These are phyloP conservation scores for Talaromyces sp. DNA, from an alignment of 2,329 filamentous ascomycete species.

Conservation along the genomic window DNA sequence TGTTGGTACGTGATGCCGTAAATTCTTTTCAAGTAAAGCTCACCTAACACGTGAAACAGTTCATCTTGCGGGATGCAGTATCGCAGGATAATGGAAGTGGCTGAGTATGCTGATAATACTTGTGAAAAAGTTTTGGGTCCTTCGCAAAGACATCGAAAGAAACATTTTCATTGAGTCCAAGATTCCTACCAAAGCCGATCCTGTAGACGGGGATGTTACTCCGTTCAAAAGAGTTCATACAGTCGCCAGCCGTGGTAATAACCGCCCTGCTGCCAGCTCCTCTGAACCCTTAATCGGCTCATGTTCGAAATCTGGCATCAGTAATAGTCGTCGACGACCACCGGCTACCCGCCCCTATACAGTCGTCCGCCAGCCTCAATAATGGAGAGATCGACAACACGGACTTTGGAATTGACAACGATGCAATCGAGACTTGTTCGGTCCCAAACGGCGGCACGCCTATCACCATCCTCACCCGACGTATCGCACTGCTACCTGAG, in stretches of 20 bases:
- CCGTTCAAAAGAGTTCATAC: not conserved
- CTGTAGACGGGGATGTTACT: not conserved
- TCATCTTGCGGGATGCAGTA: conserved; percentile 1
- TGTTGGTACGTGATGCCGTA: not conserved
- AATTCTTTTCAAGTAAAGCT: too few relatives aligned
- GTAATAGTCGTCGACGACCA: not conserved
- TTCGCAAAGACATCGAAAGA: not conserved
- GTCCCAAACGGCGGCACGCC: not conserved
- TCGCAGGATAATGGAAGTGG: not conserved
- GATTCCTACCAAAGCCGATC: not conserved
- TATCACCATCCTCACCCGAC: not conserved
- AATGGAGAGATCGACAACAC: not conserved
- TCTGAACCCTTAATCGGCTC: conserved; percentile 53
- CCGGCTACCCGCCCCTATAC: not conserved
- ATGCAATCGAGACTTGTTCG: not conserved
- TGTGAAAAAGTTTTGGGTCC: too few relatives aligned
- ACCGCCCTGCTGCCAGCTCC: conserved; percentile 54
- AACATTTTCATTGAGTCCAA: not conserved
- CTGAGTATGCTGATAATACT: not conserved
- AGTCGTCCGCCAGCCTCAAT: not conserved
- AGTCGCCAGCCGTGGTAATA: not conserved
- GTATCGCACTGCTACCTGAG: not conserved
- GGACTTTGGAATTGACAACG: not conserved
- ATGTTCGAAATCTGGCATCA: not conserved
- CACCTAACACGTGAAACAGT: not conserved